A percentile compares a stretch with the other conserved stretches of the same genome.
Evolutionary conservation across 164 flowering plant species (phyloP).

Genomic region (Santalum album): DNA sequence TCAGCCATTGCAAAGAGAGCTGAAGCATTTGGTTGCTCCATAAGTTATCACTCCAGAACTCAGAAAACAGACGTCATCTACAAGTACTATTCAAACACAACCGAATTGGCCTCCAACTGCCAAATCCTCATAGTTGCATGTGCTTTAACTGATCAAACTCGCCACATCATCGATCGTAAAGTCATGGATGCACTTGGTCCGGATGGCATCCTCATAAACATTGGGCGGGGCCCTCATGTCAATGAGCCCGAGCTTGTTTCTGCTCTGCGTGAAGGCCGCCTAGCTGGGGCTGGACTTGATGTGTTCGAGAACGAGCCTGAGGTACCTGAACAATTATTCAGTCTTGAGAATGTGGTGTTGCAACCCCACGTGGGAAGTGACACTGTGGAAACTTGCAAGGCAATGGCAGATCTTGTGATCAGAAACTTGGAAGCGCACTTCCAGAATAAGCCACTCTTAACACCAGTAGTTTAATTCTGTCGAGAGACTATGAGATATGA

Average conservation of each 20-base stretch:
- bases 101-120: constrained; percentile 3
- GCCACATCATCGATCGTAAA: not conserved
- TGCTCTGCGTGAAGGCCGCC: constrained; percentile 50
- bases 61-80: not conserved
- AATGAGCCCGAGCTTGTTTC: constrained; percentile 55
- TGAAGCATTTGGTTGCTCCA: constrained; percentile 4
- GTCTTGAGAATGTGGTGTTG: constrained; percentile 49
- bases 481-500: no score
- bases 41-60: constrained; percentile 6
- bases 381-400: constrained; percentile 39
- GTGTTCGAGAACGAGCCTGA: constrained; percentile 55
- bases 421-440: constrained; percentile 53
- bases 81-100: not conserved
- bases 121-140: constrained; percentile 2
- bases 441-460: constrained; percentile 30
- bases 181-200: constrained; percentile 3
- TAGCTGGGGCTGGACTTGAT: constrained; percentile 64
- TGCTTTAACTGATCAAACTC: not conserved
- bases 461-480: constrained; percentile 39
- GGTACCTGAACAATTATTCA: constrained; percentile 35
- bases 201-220: constrained; percentile 21
- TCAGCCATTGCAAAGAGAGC: constrained; percentile 7
- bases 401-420: constrained; percentile 59
- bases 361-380: constrained; percentile 45
- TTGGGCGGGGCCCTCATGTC: constrained; percentile 41